A percentile compares a stretch with the other conserved stretches of the same genome.
These are phyloP conservation scores for Raffaelea deltoideospora DNA, from an alignment of 2,329 filamentous ascomycete species.

Conservation along the genomic window DNA sequence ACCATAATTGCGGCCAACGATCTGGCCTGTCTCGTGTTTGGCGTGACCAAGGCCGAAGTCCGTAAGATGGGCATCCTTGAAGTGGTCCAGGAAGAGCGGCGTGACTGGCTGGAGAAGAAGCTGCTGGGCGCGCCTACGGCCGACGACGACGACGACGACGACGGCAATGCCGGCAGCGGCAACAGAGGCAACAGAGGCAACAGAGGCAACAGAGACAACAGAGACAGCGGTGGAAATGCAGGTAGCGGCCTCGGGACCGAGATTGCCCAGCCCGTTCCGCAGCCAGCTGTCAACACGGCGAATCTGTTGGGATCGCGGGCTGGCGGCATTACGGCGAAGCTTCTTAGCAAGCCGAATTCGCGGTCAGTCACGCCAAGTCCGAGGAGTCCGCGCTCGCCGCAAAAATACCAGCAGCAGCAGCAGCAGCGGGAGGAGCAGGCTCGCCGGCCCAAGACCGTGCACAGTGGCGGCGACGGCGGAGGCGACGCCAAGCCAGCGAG, in stretches of 20 bases:
- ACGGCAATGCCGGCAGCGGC: background rate
- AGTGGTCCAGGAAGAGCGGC: constrained; percentile 78
- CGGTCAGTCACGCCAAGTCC: constrained; percentile 30
- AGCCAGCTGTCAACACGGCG: constrained; percentile 23
- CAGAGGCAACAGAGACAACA: too few relatives aligned
- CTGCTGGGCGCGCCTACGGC: constrained; percentile 48
- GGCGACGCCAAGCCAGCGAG: constrained; percentile 38
- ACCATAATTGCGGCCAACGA: constrained; percentile 95
- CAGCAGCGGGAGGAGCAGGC: constrained; percentile 23
- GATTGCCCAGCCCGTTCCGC: constrained; percentile 19
- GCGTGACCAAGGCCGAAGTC: constrained; percentile 93
- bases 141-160: constrained; percentile 19
- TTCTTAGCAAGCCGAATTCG: constrained; percentile 69
- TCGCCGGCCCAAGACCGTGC: constrained; percentile 47
- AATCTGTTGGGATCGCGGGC: constrained; percentile 51
- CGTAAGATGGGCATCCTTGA: constrained; percentile 90
- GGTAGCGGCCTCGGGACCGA: constrained; percentile 20
- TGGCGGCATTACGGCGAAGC: constrained; percentile 71
- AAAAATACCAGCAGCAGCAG: background rate
- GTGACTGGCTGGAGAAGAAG: constrained; percentile 81
- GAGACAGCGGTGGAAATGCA: too few relatives aligned
- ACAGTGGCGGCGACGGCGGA: constrained; percentile 40
- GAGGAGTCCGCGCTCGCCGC: background rate
- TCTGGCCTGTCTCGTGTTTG: constrained; percentile 91
- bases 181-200: too few relatives aligned